Conservation (phyloP, 495 filamentous ascomycete genomes). For the Ramalina intermedia region DNA sequence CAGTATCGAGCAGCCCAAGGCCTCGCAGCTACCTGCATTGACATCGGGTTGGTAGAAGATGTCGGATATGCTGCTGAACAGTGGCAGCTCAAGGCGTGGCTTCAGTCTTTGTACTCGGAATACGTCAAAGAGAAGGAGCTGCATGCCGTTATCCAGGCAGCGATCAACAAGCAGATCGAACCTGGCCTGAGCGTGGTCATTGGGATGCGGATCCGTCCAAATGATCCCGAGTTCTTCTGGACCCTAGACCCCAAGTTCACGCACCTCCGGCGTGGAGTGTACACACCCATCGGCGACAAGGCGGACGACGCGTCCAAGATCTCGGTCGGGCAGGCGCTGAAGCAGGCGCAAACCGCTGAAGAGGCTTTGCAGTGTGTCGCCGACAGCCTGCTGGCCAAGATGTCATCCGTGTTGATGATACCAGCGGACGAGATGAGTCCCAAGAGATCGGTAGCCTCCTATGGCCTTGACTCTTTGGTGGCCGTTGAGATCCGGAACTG, state of each 20-base stretch:
- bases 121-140: constrained; percentile 21
- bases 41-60: constrained; percentile 40
- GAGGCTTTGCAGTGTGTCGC: constrained; percentile 18
- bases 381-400: constrained; percentile 14
- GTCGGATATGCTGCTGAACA: constrained; percentile 29
- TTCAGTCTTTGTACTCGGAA: constrained; percentile 14
- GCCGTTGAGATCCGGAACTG: constrained; percentile 45
- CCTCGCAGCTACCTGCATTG: constrained; percentile 28
- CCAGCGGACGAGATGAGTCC: constrained; percentile 25
- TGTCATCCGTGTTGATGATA: constrained; percentile 24
- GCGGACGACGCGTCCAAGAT: not conserved
- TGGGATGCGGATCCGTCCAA: not conserved
- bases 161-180: not conserved
- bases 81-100: constrained; percentile 1
- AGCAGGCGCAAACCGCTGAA: constrained; percentile 7
- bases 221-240: constrained; percentile 24
- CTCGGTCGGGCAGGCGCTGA: not conserved
- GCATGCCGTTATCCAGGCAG: constrained; percentile 11
- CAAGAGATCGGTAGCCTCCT: constrained; percentile 22
- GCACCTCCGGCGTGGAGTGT: constrained; percentile 19
- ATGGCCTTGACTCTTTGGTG: constrained; percentile 42
- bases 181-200: not conserved
- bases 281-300: not conserved
- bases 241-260: constrained; percentile 30
- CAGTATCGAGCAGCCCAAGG: constrained; percentile 14